Base-by-base conservation (phyloP, 768 basidiomycete genomes). In the Suillus clintonianus region DNA sequence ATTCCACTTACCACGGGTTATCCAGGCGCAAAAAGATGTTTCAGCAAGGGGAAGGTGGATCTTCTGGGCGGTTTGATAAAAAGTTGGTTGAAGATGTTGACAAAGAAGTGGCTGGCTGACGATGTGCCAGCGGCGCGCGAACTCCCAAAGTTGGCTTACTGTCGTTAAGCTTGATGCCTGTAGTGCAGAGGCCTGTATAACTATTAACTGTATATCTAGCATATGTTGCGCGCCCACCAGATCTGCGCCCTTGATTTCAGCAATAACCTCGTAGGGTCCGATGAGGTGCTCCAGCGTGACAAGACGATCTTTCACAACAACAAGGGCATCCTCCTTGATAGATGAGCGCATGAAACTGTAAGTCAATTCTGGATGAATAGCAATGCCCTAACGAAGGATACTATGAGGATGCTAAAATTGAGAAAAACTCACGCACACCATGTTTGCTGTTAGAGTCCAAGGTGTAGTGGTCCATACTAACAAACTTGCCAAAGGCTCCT, bases 381-480 rank as follows among this genome's bases (percentile, higher is more conserved):
- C 92, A 54, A 99, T 92, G n/a, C 89, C 95, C 96, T 97, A 37
- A 42, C 17, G 47, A 60, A 57, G 51, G 37, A 22, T 32, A n/a
- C 47, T 41, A 5, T 57, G 24, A 57, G 24, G 24, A 7, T 41
- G 10, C 37, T 50, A 48, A 43, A 43, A 63, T 17, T 7, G n/a
- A 30, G 22, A 51, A 22, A 62, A 66, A n/a, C 19, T 30, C 8
- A 64, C 11, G 50, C 83, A 47, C 68, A 95, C 95, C 91, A 95
- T 94, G 71, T 99, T 99, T 2, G 94, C 93, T 6, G 92, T 94
- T 54, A 99, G 78, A 5, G 94, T 99, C 97, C 97, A 99, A 1
- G 97, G 93, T 0, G 97, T 99, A 4, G 97, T 99, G 3, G 97
- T 99, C 97, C 97, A 99, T 5, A 97, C 91, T 19, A 95, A 79